A percentile compares a stretch with the other conserved stretches of the same genome.
These are phyloP conservation scores for Boletellus dicymbophilus DNA, from an alignment of 1,284 basidiomycete genomes.

Conservation along the genomic window DNA sequence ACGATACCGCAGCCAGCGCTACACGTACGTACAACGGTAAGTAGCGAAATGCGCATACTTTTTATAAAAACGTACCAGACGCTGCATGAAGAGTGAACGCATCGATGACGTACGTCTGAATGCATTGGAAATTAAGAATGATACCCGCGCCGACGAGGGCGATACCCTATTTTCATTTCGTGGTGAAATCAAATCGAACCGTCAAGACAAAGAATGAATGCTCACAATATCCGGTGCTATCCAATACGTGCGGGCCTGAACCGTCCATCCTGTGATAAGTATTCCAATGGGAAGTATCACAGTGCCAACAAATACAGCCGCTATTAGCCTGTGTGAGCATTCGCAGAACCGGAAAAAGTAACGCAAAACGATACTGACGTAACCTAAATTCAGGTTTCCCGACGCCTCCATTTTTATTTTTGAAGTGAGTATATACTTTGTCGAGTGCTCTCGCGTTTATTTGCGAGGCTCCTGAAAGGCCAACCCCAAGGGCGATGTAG, in stretches of 20 bases:
- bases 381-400: constrained; percentile 52
- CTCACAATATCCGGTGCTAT: constrained; percentile 66
- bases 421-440: constrained; percentile 44
- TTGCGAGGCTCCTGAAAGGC: constrained; percentile 46
- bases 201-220: constrained; percentile 2
- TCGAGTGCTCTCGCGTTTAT: constrained; percentile 51
- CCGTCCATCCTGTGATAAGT: constrained; percentile 68
- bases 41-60: background rate
- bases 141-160: constrained; percentile 43
- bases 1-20: constrained; percentile 62
- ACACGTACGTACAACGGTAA: background rate
- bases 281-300: constrained; percentile 59
- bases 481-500: constrained; percentile 55
- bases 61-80: constrained; percentile 37
- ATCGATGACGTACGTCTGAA: constrained; percentile 56
- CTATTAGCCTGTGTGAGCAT: constrained; percentile 34
- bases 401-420: constrained; percentile 41
- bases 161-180: constrained; percentile 54
- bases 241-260: constrained; percentile 58
- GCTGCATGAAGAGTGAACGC: constrained; percentile 56
- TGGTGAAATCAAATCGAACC: too few relatives aligned
- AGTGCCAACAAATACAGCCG: constrained; percentile 60
- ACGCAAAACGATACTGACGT: constrained; percentile 19
- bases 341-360: too few relatives aligned
- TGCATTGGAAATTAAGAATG: constrained; percentile 47